Conservation (phyloP, 23 red algal species). For the Gracilaria gracilis region DNA sequence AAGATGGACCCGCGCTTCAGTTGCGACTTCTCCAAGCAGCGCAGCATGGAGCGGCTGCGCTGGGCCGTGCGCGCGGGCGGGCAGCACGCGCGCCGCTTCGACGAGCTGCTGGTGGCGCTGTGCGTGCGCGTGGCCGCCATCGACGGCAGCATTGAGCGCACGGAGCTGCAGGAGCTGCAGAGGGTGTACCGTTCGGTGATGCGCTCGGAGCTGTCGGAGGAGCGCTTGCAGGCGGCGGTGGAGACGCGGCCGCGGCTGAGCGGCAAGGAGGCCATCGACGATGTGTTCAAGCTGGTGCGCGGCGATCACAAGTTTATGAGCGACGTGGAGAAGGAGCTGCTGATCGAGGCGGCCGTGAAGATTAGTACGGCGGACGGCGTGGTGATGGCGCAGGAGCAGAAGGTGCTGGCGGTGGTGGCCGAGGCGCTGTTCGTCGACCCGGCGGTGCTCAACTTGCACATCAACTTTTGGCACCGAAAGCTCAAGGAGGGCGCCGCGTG, state of each 20-base stretch:
- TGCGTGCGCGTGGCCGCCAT: conserved; percentile 23
- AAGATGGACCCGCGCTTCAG: conserved; percentile 63
- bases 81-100: conserved; percentile 24
- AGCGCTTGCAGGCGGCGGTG: neutral
- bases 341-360: conserved; percentile 27
- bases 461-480: neutral
- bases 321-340: conserved; percentile 15
- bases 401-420: neutral
- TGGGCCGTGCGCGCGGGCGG: conserved; percentile 56
- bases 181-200: neutral
- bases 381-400: neutral
- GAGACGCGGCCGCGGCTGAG: no score
- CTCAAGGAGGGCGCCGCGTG: no score
- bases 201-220: neutral
- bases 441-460: conserved; percentile 2
- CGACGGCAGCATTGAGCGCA: neutral
- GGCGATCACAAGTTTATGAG: neutral
- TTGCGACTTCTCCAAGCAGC: conserved; percentile 38
- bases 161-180: neutral
- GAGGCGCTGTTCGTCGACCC: conserved; percentile 6
- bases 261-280: neutral
- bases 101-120: conserved; percentile 14
- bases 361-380: neutral
- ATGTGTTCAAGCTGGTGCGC: neutral
- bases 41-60: conserved; percentile 28